A percentile compares a stretch with the other conserved stretches of the same genome.
These are phyloP conservation scores for Zygosaccharomyces sapae DNA, from an alignment of 1,139 yeast genomes.

Conservation along the genomic window DNA sequence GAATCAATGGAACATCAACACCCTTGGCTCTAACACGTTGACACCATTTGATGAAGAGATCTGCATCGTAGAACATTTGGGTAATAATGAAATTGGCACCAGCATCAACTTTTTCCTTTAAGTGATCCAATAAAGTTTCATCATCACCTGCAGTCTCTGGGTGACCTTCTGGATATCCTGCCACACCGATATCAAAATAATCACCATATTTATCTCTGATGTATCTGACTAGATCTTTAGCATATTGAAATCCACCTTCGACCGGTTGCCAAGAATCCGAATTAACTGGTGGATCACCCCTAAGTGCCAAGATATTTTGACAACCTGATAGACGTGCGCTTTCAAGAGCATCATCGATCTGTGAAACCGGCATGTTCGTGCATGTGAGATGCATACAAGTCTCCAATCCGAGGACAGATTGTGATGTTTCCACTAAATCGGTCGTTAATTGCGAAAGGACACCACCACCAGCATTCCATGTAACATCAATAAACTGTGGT, in stretches of 20 bases:
- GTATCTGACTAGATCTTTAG: constrained; percentile 57
- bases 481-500: constrained; percentile 89
- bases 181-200: constrained; percentile 70
- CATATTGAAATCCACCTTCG: constrained; percentile 69
- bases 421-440: constrained; percentile 89
- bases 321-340: constrained; percentile 90
- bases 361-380: constrained; percentile 82
- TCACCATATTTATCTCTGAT: constrained; percentile 55
- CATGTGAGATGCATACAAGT: constrained; percentile 98
- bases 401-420: constrained; percentile 87
- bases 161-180: constrained; percentile 76
- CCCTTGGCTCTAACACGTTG: constrained; percentile 64
- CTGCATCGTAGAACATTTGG: constrained; percentile 89
- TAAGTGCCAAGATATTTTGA: constrained; percentile 79
- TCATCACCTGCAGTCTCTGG: constrained; percentile 64
- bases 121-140: constrained; percentile 53
- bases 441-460: constrained; percentile 67
- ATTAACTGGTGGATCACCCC: constrained; percentile 84
- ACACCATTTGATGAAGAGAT: constrained; percentile 81
- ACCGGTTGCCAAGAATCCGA: constrained; percentile 43
- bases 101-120: constrained; percentile 84
- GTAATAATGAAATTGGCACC: constrained; percentile 94
- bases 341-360: constrained; percentile 79
- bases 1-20: constrained; percentile 82
- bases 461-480: constrained; percentile 97